Evolutionary conservation across 148 eudicot genomes (phyloP).

Genomic region (Camellia lanceoleosa): DNA sequence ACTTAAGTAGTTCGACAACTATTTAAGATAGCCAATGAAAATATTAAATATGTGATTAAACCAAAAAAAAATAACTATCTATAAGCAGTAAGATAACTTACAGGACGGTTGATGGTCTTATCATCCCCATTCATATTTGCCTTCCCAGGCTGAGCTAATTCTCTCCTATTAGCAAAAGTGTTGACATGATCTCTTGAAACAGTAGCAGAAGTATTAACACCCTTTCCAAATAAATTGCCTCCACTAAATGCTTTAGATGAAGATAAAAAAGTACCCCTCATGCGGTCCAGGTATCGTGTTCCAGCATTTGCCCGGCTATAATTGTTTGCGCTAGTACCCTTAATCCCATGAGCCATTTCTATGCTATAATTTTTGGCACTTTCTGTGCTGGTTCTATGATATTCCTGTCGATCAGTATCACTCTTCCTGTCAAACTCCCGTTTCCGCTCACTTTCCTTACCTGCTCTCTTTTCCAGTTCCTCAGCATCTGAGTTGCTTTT

Average conservation of each 20-base stretch:
- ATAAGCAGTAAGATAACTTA: conserved; percentile 39
- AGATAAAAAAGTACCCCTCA: conserved; percentile 82
- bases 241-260: conserved; percentile 88
- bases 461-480: conserved; percentile 68
- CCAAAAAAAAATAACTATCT: background rate
- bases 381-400: conserved; percentile 46
- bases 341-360: conserved; percentile 48
- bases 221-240: conserved; percentile 74
- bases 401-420: conserved; percentile 60
- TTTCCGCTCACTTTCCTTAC: conserved; percentile 61
- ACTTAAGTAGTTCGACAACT: background rate
- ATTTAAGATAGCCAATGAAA: background rate
- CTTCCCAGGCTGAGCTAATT: conserved; percentile 44
- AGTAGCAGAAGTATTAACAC: conserved; percentile 36
- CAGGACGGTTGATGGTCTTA: conserved; percentile 41
- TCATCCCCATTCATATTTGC: conserved; percentile 49
- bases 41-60: conserved; percentile 5
- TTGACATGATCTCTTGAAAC: conserved; percentile 58
- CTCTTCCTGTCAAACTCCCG: conserved; percentile 53
- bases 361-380: conserved; percentile 39
- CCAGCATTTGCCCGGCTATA: conserved; percentile 66
- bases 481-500: conserved; percentile 96
- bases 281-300: conserved; percentile 78
- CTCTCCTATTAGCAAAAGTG: conserved; percentile 51
- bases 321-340: conserved; percentile 43